Base-by-base conservation (phyloP, 169 alveolate genomes). In the Cryptosporidium sp. region DNA sequence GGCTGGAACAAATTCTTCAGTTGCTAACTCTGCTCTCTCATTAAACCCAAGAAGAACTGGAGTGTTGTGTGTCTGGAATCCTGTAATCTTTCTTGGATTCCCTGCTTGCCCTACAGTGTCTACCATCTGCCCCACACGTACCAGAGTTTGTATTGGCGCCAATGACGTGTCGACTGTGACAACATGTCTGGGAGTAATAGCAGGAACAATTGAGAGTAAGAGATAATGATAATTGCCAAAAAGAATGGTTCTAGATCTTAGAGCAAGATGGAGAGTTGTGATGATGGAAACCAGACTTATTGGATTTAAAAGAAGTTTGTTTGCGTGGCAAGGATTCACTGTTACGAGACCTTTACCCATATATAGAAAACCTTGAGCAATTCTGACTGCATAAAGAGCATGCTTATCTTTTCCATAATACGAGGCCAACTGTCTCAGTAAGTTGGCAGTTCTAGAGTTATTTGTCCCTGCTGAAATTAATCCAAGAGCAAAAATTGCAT, bases 91-190 rank as follows among this genome's bases (percentile, higher is more conserved):
- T 89, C 98, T 97, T 35, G 97, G 98, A 93, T 96, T 96, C 8
- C 99, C 99, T n/a, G 99, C 99, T 85, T 96, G 96, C 23, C 99
- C 99, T 14, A 97, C 98, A 26, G 97, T 96, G 91, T 98, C 99
- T 10, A 97, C 99, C 72, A 98, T 97, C 95, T 73, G 97, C 16
- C 99, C 99, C 31, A 97, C 98, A 86, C 98, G 96, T 29, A 96
- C 97, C 69, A 92, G 85, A 2, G 93, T 94, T 58, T 91, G 96
- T 52, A 94, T 93, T 21, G 97, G 98, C 86, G 97, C 98, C 87
- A 97, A 94, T 70, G 96, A 94, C 85, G 96, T 96, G 85, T 95
- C 93, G 39, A 97, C 95, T 48, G 98, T 95, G 8, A 94, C 85
- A 75, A 95, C 92, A 95, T 94, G 93, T 71, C 96, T 71, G 29